Conservation (phyloP, 2,329 filamentous ascomycete species). For the Dactylellina parvicollis region DNA sequence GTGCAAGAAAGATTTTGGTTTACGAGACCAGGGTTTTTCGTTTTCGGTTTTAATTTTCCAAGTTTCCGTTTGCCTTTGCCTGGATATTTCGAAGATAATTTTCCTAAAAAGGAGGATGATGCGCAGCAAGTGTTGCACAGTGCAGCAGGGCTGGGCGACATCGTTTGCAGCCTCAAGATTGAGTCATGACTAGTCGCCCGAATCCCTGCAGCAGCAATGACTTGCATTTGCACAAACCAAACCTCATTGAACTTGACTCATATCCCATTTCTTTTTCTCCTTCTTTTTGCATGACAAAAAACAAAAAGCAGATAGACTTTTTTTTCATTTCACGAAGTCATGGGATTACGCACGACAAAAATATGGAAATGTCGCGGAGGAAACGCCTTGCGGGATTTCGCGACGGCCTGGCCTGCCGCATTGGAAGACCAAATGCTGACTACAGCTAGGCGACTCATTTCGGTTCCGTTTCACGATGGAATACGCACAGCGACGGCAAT, state of each 20-base stretch:
- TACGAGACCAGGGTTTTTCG: background rate
- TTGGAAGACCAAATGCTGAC: constrained; percentile 11
- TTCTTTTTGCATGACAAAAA: background rate
- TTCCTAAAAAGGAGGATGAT: no score
- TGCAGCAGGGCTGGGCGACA: no score
- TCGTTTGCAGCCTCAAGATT: background rate
- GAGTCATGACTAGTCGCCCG: no score
- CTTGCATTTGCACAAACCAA: constrained; percentile 1
- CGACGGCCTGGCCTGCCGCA: constrained; percentile 10
- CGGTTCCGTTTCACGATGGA: background rate
- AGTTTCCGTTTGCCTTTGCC: no score
- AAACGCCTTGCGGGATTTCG: constrained; percentile 2
- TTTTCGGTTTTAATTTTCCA: background rate
- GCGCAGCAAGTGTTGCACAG: no score
- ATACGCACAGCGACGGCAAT: background rate
- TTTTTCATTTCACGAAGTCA: constrained; percentile 32
- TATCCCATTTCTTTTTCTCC: background rate
- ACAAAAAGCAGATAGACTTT: background rate
- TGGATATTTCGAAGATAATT: no score
- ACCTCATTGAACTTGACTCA: background rate
- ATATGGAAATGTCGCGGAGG: background rate
- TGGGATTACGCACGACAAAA: constrained; percentile 28
- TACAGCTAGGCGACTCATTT: constrained; percentile 37
- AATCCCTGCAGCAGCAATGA: constrained; percentile 13
- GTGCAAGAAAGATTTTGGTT: background rate